Percentiles rank a stretch among this genome's conserved stretches.
These are phyloP conservation scores for Anthoceros angustus DNA, from an alignment of 225 moss, liverwort and hornwort genomes.

Conservation along the genomic window DNA sequence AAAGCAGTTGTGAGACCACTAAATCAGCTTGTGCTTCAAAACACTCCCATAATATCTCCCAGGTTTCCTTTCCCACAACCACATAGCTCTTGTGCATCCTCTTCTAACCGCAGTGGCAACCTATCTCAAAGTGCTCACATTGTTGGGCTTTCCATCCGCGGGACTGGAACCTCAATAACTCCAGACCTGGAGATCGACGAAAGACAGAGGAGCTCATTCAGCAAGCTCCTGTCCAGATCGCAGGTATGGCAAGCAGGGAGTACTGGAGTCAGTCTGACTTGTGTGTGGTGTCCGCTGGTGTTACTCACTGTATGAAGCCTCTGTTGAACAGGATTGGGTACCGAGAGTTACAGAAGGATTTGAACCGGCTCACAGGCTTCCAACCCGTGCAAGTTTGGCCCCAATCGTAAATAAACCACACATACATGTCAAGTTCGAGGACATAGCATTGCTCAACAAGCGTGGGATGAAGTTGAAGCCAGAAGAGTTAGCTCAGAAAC, in stretches of 20 bases:
- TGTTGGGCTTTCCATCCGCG: background rate
- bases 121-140: background rate
- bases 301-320: background rate
- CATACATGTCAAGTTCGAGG: background rate
- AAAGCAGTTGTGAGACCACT: constrained; percentile 3
- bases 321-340: background rate
- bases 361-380: background rate
- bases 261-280: background rate
- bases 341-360: background rate
- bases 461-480: background rate
- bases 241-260: background rate
- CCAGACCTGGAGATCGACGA: background rate
- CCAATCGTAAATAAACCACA: background rate
- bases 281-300: background rate
- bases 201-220: background rate
- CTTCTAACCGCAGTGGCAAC: background rate
- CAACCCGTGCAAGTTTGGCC: background rate
- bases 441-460: background rate
- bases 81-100: background rate
- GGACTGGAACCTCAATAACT: background rate
- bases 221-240: background rate
- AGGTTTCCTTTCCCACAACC: background rate
- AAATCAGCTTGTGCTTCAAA: background rate
- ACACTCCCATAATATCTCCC: background rate
- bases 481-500: background rate